These are phyloP conservation scores for Ogataea wickerhamii DNA, from an alignment of 805 yeast species.

Conservation along the genomic window DNA sequence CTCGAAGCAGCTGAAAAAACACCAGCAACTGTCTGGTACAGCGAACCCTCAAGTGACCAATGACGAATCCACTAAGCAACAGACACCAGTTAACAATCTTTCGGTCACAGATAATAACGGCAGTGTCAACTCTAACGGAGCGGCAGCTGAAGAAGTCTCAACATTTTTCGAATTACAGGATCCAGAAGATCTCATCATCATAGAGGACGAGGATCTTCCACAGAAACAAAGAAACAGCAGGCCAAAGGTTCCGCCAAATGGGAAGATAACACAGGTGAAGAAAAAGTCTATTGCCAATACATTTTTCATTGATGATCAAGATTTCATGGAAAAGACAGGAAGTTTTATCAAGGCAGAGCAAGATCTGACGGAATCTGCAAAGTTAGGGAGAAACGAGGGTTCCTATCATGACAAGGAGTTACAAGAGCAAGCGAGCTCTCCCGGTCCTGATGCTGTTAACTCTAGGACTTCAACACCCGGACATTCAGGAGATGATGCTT, in stretches of 20 bases:
- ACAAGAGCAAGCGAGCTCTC: too few species aligned
- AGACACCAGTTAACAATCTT: not conserved
- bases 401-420: too few species aligned
- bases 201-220: slow-evolving; percentile 85
- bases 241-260: slow-evolving; percentile 87
- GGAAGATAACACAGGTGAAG: slow-evolving; percentile 70
- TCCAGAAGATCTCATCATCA: slow-evolving; percentile 45
- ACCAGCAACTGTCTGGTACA: slow-evolving; percentile 25
- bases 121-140: not conserved
- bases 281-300: slow-evolving; percentile 55
- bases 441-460: too few species aligned
- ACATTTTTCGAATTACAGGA: slow-evolving; percentile 24
- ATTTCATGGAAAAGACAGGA: slow-evolving; percentile 11
- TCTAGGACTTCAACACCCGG: not conserved
- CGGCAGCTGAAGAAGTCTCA: slow-evolving; percentile 7
- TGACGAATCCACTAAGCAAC: slow-evolving; percentile 1
- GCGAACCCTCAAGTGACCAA: not conserved
- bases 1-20: slow-evolving; percentile 41
- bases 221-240: slow-evolving; percentile 69
- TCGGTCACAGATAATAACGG: not conserved
- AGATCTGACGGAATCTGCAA: too few species aligned
- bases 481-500: not conserved
- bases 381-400: too few species aligned
- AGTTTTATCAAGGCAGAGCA: too few species aligned
- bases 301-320: slow-evolving; percentile 48